A percentile compares a stretch with the other conserved stretches of the same genome.
phyloP scores from a whole-genome alignment of 768 basidiomycete species.

The Leccinum longicurvipes region DNA sequence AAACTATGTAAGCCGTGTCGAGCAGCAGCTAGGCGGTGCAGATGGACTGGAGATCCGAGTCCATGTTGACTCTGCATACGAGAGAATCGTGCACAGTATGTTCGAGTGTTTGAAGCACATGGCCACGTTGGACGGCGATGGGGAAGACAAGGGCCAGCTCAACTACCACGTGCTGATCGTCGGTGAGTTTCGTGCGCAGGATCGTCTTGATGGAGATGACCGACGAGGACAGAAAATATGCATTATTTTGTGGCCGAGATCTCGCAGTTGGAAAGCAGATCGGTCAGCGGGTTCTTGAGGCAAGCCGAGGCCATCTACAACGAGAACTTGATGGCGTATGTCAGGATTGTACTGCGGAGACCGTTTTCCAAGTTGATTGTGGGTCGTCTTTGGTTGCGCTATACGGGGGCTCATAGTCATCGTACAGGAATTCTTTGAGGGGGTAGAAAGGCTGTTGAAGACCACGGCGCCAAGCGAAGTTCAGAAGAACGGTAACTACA shows the following conservation, averaged over 20 bases:
- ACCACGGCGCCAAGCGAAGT: constrained; percentile 78
- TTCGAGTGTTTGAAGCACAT: constrained; percentile 93
- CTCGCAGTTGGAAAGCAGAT: constrained; percentile 61
- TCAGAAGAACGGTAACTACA: constrained; percentile 70
- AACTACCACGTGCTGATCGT: constrained; percentile 96
- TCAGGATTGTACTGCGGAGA: constrained; percentile 80
- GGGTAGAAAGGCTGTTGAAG: constrained; percentile 81
- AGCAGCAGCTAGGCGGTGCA: constrained; percentile 76
- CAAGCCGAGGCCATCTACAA: constrained; percentile 83
- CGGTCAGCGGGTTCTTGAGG: constrained; percentile 59
- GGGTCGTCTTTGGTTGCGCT: constrained; percentile 25
- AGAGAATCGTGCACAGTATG: constrained; percentile 84
- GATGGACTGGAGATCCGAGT: constrained; percentile 75
- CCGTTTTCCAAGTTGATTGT: constrained; percentile 88
- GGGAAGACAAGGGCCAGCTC: constrained; percentile 93
- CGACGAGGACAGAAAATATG: constrained; percentile 77
- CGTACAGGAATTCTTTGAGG: constrained; percentile 89
- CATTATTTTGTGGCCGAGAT: constrained; percentile 88
- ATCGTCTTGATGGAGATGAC: not conserved
- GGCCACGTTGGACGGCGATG: constrained; percentile 91
- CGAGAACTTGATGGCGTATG: constrained; percentile 83
- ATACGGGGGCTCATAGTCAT: constrained; percentile 2
- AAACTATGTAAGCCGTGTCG: constrained; percentile 80
- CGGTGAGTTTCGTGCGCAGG: constrained; percentile 50
- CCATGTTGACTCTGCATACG: constrained; percentile 79